Evolutionary conservation across 176 grass and related monocot genomes (phyloP), one percentile per base, ranked within the genome.

Genomic region (Oryza rufipogon): DNA sequence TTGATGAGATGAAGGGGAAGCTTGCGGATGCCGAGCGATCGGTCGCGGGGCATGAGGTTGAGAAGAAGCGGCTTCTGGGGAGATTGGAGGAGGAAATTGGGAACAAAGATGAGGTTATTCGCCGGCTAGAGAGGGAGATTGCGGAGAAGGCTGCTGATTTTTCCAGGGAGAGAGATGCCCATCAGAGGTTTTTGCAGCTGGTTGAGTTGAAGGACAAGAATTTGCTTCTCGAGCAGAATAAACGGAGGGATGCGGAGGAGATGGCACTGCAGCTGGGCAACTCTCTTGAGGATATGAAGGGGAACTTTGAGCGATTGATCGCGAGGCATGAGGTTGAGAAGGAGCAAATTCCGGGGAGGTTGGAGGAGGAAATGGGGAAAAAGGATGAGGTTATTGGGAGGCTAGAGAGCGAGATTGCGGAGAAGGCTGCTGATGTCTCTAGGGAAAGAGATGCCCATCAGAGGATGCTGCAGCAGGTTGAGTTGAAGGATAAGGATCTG

Each of bases 401-500:
- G 70, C 87, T 94, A 5, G 61, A 85, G 65, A 87, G 8, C 10
- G 81, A 89, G 84, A 45, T 91, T 80, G 79, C 63, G 42, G 84
- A 91, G 75, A 91, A 88, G 75, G 67, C 12, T 15, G 26, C 61
- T 76, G 84, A 88, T 72, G 70, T 89, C 14, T 47, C 66, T 14
- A 90, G 81, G 80, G 83, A 74, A 38, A 95, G 77, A 73, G 85
- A 93, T 83, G 81, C 73, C 2, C 89, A 73, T 49, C 87, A 93
- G 52, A 68, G 46, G 33, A 66, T 98, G 69, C n/a, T 66, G 64
- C 83, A 73, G 46, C 80, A 93, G 85, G 73, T 86, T 51, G 91
- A 90, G 58, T 69, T 81, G 86, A 95, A 90, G 46, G 87, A 95
- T 71, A 88, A 85, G 46, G 81, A 81, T 46, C 66, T 98, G 51